Conservation (phyloP, 768 basidiomycete genomes). For the Panaeolus papilionaceus region DNA sequence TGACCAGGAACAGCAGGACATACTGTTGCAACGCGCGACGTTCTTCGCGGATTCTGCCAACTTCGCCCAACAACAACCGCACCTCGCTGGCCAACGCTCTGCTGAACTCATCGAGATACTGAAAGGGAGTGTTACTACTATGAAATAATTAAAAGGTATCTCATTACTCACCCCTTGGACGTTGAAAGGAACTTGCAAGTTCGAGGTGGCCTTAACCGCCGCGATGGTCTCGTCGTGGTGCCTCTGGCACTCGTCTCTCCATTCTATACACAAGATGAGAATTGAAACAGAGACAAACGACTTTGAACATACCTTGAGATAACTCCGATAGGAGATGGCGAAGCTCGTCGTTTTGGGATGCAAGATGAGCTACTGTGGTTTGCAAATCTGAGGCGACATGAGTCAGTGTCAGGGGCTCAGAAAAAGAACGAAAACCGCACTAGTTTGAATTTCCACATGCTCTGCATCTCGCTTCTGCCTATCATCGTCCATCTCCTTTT, state of each 20-base stretch:
- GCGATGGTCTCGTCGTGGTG: slow-evolving; percentile 74
- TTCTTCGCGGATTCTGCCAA: slow-evolving; percentile 83
- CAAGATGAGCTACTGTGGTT: slow-evolving; percentile 62
- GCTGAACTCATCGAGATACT: slow-evolving; percentile 91
- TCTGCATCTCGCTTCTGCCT: slow-evolving; percentile 58
- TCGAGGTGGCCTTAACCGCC: slow-evolving; percentile 72
- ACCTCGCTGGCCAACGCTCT: slow-evolving; percentile 85
- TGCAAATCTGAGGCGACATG: slow-evolving; percentile 54
- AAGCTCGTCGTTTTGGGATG: slow-evolving; percentile 59
- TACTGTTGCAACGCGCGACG: slow-evolving; percentile 80
- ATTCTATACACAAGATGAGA: slow-evolving; percentile 48
- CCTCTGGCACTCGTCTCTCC: slow-evolving; percentile 67
- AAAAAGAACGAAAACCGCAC: slow-evolving; percentile 41
- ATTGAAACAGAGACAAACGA: neutral
- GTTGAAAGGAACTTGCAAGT: slow-evolving; percentile 83
- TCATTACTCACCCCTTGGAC: slow-evolving; percentile 70
- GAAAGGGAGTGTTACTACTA: slow-evolving; percentile 18
- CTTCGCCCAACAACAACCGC: slow-evolving; percentile 81
- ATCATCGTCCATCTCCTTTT: slow-evolving; percentile 60
- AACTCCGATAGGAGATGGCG: slow-evolving; percentile 57
- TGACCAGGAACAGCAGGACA: slow-evolving; percentile 36
- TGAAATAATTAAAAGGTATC: neutral
- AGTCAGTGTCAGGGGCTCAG: slow-evolving; percentile 23
- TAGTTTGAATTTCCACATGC: slow-evolving; percentile 58
- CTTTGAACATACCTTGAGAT: slow-evolving; percentile 45